Conservation (phyloP, 1,284 basidiomycete genomes). For the Trichosporon sp. region DNA sequence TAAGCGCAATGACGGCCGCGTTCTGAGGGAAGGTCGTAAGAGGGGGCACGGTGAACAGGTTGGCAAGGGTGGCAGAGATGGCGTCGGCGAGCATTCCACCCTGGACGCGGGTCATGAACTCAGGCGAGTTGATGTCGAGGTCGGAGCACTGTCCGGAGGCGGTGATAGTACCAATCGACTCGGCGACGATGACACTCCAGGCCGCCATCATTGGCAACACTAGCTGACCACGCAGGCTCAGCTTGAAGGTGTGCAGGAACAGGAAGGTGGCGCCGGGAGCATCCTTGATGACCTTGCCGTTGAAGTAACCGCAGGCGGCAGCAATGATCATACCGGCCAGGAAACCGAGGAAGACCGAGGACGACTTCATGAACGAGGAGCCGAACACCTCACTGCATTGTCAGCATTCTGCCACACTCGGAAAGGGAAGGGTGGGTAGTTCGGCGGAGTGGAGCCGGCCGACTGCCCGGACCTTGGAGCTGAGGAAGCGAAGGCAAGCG, state of each 20-base stretch:
- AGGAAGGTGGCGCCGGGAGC: slow-evolving; percentile 34
- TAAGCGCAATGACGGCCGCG: slow-evolving; percentile 38
- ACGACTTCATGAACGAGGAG: slow-evolving; percentile 37
- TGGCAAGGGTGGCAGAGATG: slow-evolving; percentile 29
- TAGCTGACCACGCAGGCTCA: slow-evolving; percentile 29
- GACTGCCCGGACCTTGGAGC: neutral
- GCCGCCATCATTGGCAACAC: slow-evolving; percentile 35
- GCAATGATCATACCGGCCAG: slow-evolving; percentile 32
- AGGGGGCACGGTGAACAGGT: slow-evolving; percentile 33
- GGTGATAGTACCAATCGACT: slow-evolving; percentile 36
- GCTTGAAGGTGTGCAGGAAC: slow-evolving; percentile 30
- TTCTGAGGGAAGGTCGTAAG: slow-evolving; percentile 40
- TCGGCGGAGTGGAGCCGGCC: neutral
- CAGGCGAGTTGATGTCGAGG: slow-evolving; percentile 24
- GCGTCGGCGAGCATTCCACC: slow-evolving; percentile 38
- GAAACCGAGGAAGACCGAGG: slow-evolving; percentile 36
- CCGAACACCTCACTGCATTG: slow-evolving; percentile 31
- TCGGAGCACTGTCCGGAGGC: slow-evolving; percentile 30
- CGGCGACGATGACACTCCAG: slow-evolving; percentile 34
- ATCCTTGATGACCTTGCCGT: slow-evolving; percentile 20
- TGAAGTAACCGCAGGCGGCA: slow-evolving; percentile 34
- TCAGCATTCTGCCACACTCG: neutral
- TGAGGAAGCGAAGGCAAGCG: too few species aligned
- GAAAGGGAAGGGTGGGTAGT: neutral
- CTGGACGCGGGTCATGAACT: slow-evolving; percentile 32